Percentiles rank a stretch among this genome's conserved stretches.
Evolutionary conservation across 1,139 yeast genomes (phyloP).

Genomic region (Hansenula lynferdii): DNA sequence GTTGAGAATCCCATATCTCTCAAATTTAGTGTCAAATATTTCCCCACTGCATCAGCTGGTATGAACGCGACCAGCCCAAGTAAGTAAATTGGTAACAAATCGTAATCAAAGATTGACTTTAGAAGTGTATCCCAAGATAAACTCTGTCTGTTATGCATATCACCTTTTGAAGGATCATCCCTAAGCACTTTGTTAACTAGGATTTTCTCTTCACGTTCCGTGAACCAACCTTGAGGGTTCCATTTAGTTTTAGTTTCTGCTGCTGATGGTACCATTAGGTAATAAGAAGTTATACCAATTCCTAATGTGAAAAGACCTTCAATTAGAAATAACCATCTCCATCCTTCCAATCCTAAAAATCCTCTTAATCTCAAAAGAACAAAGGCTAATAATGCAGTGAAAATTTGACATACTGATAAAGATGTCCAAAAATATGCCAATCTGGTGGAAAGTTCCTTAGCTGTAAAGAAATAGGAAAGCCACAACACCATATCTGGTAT

Average conservation of each 20-base stretch:
- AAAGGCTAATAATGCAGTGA: no score
- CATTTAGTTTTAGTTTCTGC: constrained; percentile 49
- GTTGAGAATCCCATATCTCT: constrained; percentile 51
- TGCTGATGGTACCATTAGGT: constrained; percentile 57
- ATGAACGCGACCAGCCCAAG: constrained; percentile 44
- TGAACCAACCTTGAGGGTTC: constrained; percentile 57
- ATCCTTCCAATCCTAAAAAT: no score
- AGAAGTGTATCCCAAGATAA: constrained; percentile 34
- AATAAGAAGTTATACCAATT: constrained; percentile 49
- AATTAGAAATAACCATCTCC: constrained; percentile 52
- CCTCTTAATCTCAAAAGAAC: no score
- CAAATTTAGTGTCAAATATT: constrained; percentile 50
- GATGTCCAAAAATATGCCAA: no score
- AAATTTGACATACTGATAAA: no score
- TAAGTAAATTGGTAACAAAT: constrained; percentile 55
- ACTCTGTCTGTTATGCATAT: constrained; percentile 60
- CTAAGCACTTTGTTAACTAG: constrained; percentile 57
- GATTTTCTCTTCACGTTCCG: constrained; percentile 56
- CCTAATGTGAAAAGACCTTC: constrained; percentile 56
- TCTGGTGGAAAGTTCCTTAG: no score
- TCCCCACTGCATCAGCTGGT: constrained; percentile 35
- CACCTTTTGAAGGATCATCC: constrained; percentile 69
- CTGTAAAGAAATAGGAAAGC: no score
- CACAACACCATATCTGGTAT: no score
- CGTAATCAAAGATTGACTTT: constrained; percentile 43